Evolutionary conservation across 306 rosid genomes (phyloP), one percentile per base, ranked within the genome.

Genomic region (Pyrus communis): DNA sequence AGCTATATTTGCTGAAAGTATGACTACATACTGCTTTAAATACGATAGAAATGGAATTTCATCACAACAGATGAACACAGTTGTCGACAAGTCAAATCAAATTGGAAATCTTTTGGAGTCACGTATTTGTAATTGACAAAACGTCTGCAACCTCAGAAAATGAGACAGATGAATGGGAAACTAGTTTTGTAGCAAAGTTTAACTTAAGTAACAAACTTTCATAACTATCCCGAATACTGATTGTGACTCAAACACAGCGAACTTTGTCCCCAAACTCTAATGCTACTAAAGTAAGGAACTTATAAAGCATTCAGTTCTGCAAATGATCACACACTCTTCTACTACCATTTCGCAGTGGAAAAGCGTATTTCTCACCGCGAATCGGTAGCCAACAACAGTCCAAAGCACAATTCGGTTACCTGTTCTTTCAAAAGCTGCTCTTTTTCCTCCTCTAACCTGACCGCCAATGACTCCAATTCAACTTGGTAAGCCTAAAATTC

Each of bases 361-460:
- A 7, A 19, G 28, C 8, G 40, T 18, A 73, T 22, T 9, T 58
- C 55, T 35, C 23, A 40, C 43, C 1, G 42, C 51, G 9, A 35
- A 4, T 57, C 15, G n/a, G 58, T 3, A 35, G 54, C 22, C 66
- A 25, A 42, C 77, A 23, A 38, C 33, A 25, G 31, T 12, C 27
- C 0, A 63, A 3, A 35, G 49, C 25, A 4, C 62, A 71, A 70
- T 73, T 22, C 15, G 9, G 73, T 28, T 84, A 92, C 98, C 99
- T 90, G 88, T 82, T 95, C 97, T 84, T 86, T 89, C 86, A 89
- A 55, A 62, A 95, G 85, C 84, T 11, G 85, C 79, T 87, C 92
- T 67, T 90, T 87, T 83, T 95, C 97, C 80, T 90, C 97, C 89
- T 90, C 93, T 52, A 95, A 86, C 43, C 76, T 89, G 77, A 89